These are phyloP conservation scores for Microthlaspi erraticum DNA, from an alignment of 345 rosid species.

Conservation along the genomic window DNA sequence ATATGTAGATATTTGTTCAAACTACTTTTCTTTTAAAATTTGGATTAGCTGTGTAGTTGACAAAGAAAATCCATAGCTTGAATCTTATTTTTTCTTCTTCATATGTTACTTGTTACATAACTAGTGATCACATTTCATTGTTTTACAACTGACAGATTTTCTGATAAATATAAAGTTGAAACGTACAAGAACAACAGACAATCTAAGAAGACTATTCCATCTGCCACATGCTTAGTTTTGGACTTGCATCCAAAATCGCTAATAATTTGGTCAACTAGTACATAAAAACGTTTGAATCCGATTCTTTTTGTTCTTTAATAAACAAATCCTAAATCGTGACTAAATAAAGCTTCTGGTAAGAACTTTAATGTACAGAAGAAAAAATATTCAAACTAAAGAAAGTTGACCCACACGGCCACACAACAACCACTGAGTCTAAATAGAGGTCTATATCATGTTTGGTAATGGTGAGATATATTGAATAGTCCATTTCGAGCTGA, in stretches of 20 bases:
- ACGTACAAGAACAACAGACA: too few species aligned
- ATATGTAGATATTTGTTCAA: too few species aligned
- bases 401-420: slow-evolving; percentile 42
- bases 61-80: too few species aligned
- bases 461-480: slow-evolving; percentile 31
- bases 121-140: too few species aligned
- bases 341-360: not conserved
- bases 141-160: too few species aligned
- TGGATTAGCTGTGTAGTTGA: too few species aligned
- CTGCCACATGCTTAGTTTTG: not conserved
- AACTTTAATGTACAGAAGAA: not conserved
- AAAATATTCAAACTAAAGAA: slow-evolving; percentile 20
- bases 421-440: slow-evolving; percentile 23
- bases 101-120: too few species aligned
- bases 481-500: slow-evolving; percentile 24
- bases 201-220: not conserved
- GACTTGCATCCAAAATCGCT: slow-evolving; percentile 3
- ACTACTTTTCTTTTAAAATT: too few species aligned
- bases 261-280: slow-evolving; percentile 9
- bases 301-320: not conserved
- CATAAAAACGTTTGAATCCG: slow-evolving; percentile 2
- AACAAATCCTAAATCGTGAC: not conserved
- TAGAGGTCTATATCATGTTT: slow-evolving; percentile 39
- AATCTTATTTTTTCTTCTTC: too few species aligned
- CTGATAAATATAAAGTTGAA: too few species aligned